Percentiles rank a stretch among this genome's conserved stretches.
phyloP scores from a whole-genome alignment of 2,329 filamentous ascomycete species.

The Monosporascus sp. region DNA sequence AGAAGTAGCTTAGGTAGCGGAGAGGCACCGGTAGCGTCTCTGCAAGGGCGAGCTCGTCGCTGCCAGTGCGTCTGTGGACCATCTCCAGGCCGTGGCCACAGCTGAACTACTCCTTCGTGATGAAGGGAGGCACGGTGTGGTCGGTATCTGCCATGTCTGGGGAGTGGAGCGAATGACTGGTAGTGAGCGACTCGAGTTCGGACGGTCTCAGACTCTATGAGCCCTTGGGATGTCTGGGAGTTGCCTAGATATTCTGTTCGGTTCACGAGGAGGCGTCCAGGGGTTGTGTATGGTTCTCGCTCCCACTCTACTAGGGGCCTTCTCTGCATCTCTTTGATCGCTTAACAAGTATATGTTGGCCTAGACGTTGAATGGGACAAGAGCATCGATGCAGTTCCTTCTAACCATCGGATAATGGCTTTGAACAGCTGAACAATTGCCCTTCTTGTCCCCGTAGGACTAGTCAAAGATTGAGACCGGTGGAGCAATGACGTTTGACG shows the following conservation, averaged over 20 bases:
- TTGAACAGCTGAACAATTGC: neutral
- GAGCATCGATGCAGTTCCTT: neutral
- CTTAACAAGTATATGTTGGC: neutral
- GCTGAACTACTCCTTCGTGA: constrained; percentile 8
- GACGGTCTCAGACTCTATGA: neutral
- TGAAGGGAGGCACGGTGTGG: constrained; percentile 10
- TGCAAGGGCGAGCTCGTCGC: neutral
- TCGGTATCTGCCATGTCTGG: neutral
- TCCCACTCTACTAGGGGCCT: neutral
- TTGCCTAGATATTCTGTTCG: neutral
- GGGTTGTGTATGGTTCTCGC: neutral
- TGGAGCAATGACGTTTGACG: too few relatives aligned
- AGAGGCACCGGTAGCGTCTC: constrained; percentile 7
- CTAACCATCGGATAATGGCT: neutral
- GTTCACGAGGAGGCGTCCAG: neutral
- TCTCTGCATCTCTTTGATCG: neutral
- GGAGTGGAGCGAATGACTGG: neutral
- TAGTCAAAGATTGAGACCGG: too few relatives aligned
- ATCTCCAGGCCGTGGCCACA: constrained; percentile 11
- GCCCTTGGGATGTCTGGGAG: neutral
- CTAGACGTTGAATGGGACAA: neutral
- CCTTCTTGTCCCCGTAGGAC: neutral
- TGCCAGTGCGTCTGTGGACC: neutral
- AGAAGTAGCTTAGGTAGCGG: constrained; percentile 9
- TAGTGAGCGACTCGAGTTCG: neutral